phyloP scores from a whole-genome alignment of 1,284 basidiomycete species.

The Cronartium quercuum region DNA sequence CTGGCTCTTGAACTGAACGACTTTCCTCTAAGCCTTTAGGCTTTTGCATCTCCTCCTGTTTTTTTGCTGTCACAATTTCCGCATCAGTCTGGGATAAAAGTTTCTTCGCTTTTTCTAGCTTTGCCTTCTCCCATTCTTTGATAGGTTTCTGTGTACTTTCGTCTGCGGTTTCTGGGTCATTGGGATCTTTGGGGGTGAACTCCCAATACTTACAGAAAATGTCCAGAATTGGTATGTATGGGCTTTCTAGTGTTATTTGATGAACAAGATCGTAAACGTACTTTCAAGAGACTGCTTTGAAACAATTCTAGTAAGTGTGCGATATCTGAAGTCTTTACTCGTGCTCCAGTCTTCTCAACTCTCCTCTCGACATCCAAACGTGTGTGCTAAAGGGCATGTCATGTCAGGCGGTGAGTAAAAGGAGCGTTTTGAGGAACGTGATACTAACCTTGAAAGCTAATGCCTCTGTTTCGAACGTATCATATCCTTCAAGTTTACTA shows the following conservation, averaged over 20 bases:
- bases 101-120: neutral
- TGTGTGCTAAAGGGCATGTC: conserved; percentile 55
- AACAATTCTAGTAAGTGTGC: conserved; percentile 76
- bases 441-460: conserved; percentile 60
- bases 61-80: neutral
- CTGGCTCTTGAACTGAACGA: conserved; percentile 1
- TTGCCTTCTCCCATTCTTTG: conserved; percentile 18
- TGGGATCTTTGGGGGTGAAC: conserved; percentile 14
- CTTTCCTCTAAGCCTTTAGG: conserved; percentile 13
- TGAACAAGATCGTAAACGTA: neutral
- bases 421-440: neutral
- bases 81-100: neutral
- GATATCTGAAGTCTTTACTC: conserved; percentile 66
- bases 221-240: neutral
- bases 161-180: neutral
- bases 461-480: conserved; percentile 64
- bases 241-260: neutral
- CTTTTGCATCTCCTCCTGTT: neutral
- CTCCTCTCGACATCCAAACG: conserved; percentile 64
- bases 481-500: conserved; percentile 60
- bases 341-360: conserved; percentile 49
- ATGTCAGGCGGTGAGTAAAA: neutral
- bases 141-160: conserved; percentile 15
- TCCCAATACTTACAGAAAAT: conserved; percentile 24
- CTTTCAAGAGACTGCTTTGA: conserved; percentile 46